A percentile compares a stretch with the other conserved stretches of the same genome.
Evolutionary conservation across 371 early-diverging fungal species (phyloP).

Genomic region (Apophysomyces trapeziformis): DNA sequence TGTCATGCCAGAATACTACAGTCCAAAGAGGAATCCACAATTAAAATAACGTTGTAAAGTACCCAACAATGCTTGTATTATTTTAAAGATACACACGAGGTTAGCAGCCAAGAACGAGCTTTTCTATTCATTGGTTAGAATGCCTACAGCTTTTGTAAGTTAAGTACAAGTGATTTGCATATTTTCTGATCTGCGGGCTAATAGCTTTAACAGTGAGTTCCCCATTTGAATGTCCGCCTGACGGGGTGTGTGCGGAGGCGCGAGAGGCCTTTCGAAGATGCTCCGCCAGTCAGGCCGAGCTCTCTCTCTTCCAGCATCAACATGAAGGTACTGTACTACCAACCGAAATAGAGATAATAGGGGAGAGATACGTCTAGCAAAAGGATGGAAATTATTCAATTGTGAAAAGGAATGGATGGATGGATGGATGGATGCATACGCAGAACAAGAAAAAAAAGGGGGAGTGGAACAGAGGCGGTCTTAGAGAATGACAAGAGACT

Average conservation of each 20-base stretch:
- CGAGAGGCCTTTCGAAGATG: slow-evolving; percentile 3
- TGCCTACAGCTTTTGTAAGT: no score
- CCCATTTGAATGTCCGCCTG: neutral
- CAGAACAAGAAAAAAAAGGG: neutral
- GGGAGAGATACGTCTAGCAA: neutral
- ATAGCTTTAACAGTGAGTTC: no score
- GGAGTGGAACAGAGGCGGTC: neutral
- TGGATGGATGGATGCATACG: neutral
- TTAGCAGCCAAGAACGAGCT: no score
- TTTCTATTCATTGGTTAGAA: no score
- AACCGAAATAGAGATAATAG: neutral
- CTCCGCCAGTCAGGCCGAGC: slow-evolving; percentile 4
- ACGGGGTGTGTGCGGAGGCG: neutral
- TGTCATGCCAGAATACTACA: no score
- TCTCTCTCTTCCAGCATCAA: slow-evolving; percentile 1
- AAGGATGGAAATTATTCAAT: neutral
- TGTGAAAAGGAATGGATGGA: neutral
- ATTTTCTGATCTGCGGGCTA: no score
- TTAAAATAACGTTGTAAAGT: no score
- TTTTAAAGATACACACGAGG: no score
- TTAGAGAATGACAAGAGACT: neutral
- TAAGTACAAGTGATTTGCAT: no score
- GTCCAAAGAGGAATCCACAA: no score
- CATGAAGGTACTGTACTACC: slow-evolving; percentile 4
- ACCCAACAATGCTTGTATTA: no score